Conservation (phyloP, 2,329 filamentous ascomycete genomes). For the Graphilbum fragrans region DNA sequence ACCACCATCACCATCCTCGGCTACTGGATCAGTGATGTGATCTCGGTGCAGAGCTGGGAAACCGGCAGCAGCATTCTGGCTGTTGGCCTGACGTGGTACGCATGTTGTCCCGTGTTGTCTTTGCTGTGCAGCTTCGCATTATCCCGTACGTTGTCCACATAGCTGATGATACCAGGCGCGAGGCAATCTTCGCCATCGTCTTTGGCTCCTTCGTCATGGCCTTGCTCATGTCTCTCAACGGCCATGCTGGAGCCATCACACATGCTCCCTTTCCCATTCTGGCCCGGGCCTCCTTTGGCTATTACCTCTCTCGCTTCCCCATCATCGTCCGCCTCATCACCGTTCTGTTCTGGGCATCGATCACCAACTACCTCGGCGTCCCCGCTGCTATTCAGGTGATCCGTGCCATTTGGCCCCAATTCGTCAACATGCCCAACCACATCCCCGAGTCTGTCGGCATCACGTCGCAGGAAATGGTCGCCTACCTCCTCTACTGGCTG, state of each 20-base stretch:
- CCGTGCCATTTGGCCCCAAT: constrained; percentile 26
- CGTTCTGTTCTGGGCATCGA: constrained; percentile 21
- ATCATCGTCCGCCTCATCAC: constrained; percentile 18
- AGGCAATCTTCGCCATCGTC: constrained; percentile 37
- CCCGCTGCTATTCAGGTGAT: constrained; percentile 19
- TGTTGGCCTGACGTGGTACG: constrained; percentile 12
- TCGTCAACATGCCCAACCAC: constrained; percentile 25
- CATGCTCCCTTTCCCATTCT: constrained; percentile 30
- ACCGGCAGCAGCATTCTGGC: constrained; percentile 12
- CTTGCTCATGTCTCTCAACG: constrained; percentile 33
- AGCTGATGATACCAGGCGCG: constrained; percentile 12
- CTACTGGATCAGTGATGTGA: constrained; percentile 15
- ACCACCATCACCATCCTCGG: constrained; percentile 13
- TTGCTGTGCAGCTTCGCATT: neutral
- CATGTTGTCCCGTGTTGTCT: neutral
- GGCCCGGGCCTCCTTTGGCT: constrained; percentile 18
- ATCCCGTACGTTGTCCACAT: neutral
- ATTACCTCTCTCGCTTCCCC: constrained; percentile 16
- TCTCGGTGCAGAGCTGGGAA: constrained; percentile 14
- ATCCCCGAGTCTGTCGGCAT: constrained; percentile 29
- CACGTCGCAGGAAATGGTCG: constrained; percentile 34
- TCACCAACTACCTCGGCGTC: constrained; percentile 19
- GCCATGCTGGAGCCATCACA: constrained; percentile 28
- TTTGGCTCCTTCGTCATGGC: constrained; percentile 41
- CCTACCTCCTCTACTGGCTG: constrained; percentile 39